Base-by-base conservation (phyloP, 192 early-diverging fungal species). In the Entomortierella lignicola region DNA sequence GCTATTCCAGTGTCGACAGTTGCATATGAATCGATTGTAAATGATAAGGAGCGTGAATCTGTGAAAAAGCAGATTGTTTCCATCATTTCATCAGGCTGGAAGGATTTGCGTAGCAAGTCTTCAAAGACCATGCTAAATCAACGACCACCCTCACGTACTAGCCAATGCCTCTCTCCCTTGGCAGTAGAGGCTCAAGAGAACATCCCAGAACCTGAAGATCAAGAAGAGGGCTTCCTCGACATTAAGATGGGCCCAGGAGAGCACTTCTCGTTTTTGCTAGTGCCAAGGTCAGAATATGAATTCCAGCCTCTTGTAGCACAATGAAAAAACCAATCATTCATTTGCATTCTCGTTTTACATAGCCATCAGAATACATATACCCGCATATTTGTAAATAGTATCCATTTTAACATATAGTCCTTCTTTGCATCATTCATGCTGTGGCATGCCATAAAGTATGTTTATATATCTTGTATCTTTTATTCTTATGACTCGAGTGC, bases 141-240 rank as follows among this genome's bases (percentile, higher is more conserved):
- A 27, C 27, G 23, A 54, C 8, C 23, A 2, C 27, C 52, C 11
- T 2, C 27, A 17, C 20, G 43, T n/a, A 29, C 62, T 20, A 4
- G 41, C 15, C 47, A 50, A 0, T 60, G 63, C 11, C 60, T 79
- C 20, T 79, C 75, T 3, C 75, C 75, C 6, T 55, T 79, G 57
- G 75, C 60, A 15, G 47, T 79, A 26, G 75, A 79, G 50, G 75
- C 75, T 17, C 75, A 79, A 23, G 75, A 79, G 13, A 29, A 54
- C 13, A 11, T 79, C 13, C 60, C 66, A 18, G 63, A 57, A 1
- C 42, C 60, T 7, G 62, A 73, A 8, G 63, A 53, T n/a, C 47
- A 60, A 1, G 64, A 66, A 30, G 58, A 62, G 4, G 51, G n/a
- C n/a, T n/a, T 11, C 1, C 13, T 26, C 2, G 60, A 55, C 27